Evolutionary conservation across 1,139 yeast species (phyloP), one percentile per base, ranked within the genome.

Genomic region (Sugiyamaella grinbergsii): DNA sequence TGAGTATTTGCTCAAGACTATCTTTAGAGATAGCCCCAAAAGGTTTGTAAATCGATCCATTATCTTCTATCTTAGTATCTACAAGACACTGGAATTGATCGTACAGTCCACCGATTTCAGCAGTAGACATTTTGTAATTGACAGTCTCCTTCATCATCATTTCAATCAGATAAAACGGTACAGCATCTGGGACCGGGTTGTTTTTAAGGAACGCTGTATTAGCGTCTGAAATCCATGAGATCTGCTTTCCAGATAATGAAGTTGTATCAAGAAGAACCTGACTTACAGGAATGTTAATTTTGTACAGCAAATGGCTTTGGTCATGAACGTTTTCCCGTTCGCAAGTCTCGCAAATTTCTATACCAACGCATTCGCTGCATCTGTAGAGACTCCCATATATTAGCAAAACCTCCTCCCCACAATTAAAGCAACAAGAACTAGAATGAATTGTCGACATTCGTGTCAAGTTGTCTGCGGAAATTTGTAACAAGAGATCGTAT

Each of bases 1-100:
- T 23, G 5, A 49, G 34, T 10, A 48, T 3, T 7, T 38, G 29
- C 18, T 31, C 31, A 5, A 51, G 16, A n/a, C 44, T 31, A 2
- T 18, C 16, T 15, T 5, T 15, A 5, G 52, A 48, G n/a, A 48
- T 48, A n/a, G 41, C 46, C 1, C 53, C 50, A 15, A 26, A 20
- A 15, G 7, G 8, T 8, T 22, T 16, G 13, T 11, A 44, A 7
- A 34, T 5, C 10, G 24, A 11, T 8, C 26, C 20, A 7, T 10
- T 16, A 10, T 28, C 33, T 3, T 18, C 16, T 20, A 34, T 37
- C 22, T 42, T 36, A 16, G 43, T 41, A 33, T 60, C 61, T 4
- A 56, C 58, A 18, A 64, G 54, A 18, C 58, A 53, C 32, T 50
- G 50, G 50, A 61, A 64, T 50, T 63, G 65, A 18, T 59, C 62